phyloP scores from a whole-genome alignment of 805 yeast species.

The Spathaspora girioi region DNA sequence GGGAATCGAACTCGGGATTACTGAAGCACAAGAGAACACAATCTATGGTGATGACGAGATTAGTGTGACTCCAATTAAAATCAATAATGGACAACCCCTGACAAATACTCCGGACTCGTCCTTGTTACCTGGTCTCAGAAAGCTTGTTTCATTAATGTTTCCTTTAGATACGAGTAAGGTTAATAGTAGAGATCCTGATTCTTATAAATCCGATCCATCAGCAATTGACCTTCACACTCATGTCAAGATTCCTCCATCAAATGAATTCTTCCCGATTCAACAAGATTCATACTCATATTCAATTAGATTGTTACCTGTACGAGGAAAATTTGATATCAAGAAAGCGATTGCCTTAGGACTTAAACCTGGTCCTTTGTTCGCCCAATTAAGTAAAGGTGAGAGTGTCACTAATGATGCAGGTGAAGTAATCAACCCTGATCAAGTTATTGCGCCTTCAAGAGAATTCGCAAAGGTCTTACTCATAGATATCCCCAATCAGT shows the following conservation, averaged over 20 bases:
- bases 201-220: constrained; percentile 34
- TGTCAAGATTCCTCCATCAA: constrained; percentile 26
- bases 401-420: constrained; percentile 60
- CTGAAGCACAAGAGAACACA: constrained; percentile 25
- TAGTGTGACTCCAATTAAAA: constrained; percentile 35
- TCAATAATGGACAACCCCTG: constrained; percentile 5
- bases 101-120: constrained; percentile 2
- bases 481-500: constrained; percentile 64
- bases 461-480: constrained; percentile 58
- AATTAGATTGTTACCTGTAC: constrained; percentile 57
- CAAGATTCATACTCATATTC: constrained; percentile 61
- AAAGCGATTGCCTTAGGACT: constrained; percentile 70
- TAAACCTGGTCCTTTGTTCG: constrained; percentile 58
- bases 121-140: constrained; percentile 18
- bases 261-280: constrained; percentile 17
- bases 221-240: constrained; percentile 38
- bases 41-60: constrained; percentile 35
- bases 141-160: constrained; percentile 52
- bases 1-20: constrained; percentile 51
- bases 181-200: constrained; percentile 33
- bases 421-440: constrained; percentile 54
- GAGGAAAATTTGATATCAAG: constrained; percentile 73
- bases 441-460: constrained; percentile 66
- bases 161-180: constrained; percentile 45
- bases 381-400: constrained; percentile 57